Evolutionary conservation across 1,284 basidiomycete genomes (phyloP), one percentile per base, ranked within the genome.

Genomic region (Inonotus obliquus): DNA sequence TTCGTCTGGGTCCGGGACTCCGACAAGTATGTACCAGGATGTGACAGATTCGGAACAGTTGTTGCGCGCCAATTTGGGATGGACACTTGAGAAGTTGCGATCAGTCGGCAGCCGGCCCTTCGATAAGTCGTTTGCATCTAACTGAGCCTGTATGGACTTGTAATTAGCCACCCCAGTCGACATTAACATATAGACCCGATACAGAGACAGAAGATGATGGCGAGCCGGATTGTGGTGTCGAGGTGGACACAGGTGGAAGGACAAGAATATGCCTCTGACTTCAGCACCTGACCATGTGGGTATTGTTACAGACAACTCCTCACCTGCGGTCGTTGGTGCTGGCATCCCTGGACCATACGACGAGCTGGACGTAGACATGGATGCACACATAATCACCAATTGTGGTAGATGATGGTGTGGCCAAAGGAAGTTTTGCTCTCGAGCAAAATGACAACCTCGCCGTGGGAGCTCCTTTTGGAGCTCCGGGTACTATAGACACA

Each of bases 381-480:
- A 87, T 63, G 83, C 83, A 0, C 85, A 85, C 65, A 87, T 88
- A 54, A 86, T 88, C 57, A 87, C 89, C 72, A 85, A 83, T 27
- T 32, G 58, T 32, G 21, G 53, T 41, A 17, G 62, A 63, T 27
- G 81, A 78, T 27, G 79, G 80, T 1, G 85, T 88, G 9, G 85
- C 86, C 60, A 86, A 88, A 63, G 88, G 85, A 0, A 84, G 91
- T 51, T 87, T 87, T 10, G 83, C 81, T 7, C 73, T 89, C 39
- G 87, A 87, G 55, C 79, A 80, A 48, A 84, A 64, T 19, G 63
- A 92, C 64, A 91, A 92, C 71, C 86, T 92, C 66, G 89, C 89
- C 10, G 91, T 92, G 89, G 90, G 90, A 58, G 90, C 90, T 0
- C 90, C 90, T 9, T 90, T 89, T 9, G 89, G 89, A 39, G 89